These are phyloP conservation scores for Plantago ovata DNA, from an alignment of 257 asterid species.

Conservation along the genomic window DNA sequence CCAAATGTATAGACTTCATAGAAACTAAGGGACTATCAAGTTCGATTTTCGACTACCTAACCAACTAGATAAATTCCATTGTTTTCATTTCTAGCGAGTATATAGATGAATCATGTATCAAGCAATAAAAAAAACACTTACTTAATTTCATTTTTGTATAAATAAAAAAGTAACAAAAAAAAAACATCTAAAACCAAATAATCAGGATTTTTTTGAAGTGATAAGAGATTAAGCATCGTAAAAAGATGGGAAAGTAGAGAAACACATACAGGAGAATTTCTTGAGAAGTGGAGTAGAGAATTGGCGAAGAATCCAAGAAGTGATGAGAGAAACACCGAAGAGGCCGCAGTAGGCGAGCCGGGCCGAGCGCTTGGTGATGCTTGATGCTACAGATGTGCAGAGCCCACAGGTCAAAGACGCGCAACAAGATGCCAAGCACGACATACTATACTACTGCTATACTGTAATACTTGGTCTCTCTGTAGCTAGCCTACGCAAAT, in stretches of 20 bases:
- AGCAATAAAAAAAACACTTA: slow-evolving; percentile 13
- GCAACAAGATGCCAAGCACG: slow-evolving; percentile 86
- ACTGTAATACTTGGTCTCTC: no score
- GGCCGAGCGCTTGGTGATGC: slow-evolving; percentile 81
- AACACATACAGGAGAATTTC: slow-evolving; percentile 55
- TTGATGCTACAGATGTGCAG: slow-evolving; percentile 91
- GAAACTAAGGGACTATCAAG: no score
- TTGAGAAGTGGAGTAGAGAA: slow-evolving; percentile 68
- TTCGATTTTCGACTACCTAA: no score
- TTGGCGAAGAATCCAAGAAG: slow-evolving; percentile 89
- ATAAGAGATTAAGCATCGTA: not conserved
- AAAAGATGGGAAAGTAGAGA: not conserved
- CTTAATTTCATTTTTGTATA: no score
- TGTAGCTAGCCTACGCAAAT: no score
- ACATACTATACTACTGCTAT: slow-evolving; percentile 34
- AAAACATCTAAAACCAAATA: not conserved
- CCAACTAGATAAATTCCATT: no score
- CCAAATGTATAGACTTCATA: no score
- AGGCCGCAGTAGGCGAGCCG: slow-evolving; percentile 80
- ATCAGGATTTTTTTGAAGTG: not conserved
- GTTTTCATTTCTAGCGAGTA: no score
- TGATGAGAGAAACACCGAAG: slow-evolving; percentile 67
- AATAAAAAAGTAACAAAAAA: slow-evolving; percentile 8
- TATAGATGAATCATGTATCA: not conserved
- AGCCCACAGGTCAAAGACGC: slow-evolving; percentile 92